phyloP scores from a whole-genome alignment of 441 rosid species.

The Erysimum cheiri region DNA sequence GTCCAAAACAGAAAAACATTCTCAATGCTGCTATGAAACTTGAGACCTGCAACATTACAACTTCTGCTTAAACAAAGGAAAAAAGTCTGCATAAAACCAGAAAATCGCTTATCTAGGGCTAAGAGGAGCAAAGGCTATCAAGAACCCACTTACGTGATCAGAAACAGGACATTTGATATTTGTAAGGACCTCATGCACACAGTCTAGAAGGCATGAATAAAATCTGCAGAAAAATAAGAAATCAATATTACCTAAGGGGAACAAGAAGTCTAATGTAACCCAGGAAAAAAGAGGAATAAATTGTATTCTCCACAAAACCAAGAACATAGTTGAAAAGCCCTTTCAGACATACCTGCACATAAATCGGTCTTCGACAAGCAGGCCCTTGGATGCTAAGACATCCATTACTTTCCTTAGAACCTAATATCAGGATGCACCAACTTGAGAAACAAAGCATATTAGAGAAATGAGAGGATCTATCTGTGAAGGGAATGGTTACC shows the following conservation, averaged over 20 bases:
- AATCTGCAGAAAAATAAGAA: conserved; percentile 57
- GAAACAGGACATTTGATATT: conserved; percentile 71
- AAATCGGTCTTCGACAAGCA: conserved; percentile 62
- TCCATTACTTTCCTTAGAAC: conserved; percentile 81
- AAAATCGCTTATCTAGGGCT: conserved; percentile 9
- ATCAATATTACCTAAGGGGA: conserved; percentile 13
- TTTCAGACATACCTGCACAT: conserved; percentile 63
- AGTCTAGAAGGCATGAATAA: conserved; percentile 78
- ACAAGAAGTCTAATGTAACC: conserved; percentile 6
- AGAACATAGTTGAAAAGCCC: conserved; percentile 22
- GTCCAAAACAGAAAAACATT: conserved; percentile 80
- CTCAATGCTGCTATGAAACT: conserved; percentile 77
- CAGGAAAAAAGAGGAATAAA: conserved; percentile 28
- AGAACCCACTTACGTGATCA: conserved; percentile 72
- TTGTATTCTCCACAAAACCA: conserved; percentile 3
- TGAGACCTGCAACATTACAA: conserved; percentile 61
- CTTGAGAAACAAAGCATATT: conserved; percentile 19
- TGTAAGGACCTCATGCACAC: conserved; percentile 75
- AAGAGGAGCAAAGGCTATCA: conserved; percentile 26
- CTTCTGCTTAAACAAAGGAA: conserved; percentile 18
- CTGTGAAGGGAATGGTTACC: conserved; percentile 48
- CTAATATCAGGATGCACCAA: conserved; percentile 48
- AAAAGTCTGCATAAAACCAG: conserved; percentile 20
- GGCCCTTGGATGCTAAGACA: conserved; percentile 62
- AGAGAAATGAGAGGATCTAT: conserved; percentile 29